Evolutionary conservation across 208 protist species (phyloP).

Genomic region (Leishmania aethiopica): DNA sequence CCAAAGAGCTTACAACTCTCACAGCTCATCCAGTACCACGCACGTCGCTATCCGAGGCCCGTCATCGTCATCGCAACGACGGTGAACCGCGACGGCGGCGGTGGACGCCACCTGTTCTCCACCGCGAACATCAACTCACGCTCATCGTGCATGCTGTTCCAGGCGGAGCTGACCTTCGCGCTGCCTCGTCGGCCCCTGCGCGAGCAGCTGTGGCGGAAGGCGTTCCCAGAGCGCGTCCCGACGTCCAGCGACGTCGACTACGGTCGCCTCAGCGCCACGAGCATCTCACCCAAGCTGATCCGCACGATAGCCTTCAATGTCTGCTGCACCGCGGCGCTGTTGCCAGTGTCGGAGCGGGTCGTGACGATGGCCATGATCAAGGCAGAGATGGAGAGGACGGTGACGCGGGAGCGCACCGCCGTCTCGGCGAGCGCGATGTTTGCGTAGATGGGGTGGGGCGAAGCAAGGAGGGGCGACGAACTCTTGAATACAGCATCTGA

Average conservation of each 20-base stretch:
- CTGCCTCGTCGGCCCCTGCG: constrained; percentile 63
- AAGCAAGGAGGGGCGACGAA: background rate
- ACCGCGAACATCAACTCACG: constrained; percentile 44
- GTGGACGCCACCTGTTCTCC: constrained; percentile 30
- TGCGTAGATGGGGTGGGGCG: constrained; percentile 32
- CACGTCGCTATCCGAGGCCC: constrained; percentile 65
- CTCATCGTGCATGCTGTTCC: constrained; percentile 60
- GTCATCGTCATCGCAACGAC: constrained; percentile 88
- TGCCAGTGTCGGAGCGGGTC: constrained; percentile 38
- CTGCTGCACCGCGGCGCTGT: constrained; percentile 74
- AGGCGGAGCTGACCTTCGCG: constrained; percentile 59
- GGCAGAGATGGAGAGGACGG: constrained; percentile 53
- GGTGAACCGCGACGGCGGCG: constrained; percentile 31
- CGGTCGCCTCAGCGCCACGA: constrained; percentile 42
- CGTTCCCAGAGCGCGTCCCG: constrained; percentile 73
- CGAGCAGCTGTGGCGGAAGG: constrained; percentile 66
- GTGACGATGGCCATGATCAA: constrained; percentile 77
- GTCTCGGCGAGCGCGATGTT: constrained; percentile 67
- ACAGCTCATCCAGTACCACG: constrained; percentile 86
- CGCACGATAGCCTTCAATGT: constrained; percentile 71
- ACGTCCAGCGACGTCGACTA: constrained; percentile 65
- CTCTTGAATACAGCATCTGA: background rate
- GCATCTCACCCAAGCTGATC: constrained; percentile 77
- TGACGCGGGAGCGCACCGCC: constrained; percentile 48
- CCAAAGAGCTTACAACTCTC: constrained; percentile 61